These are phyloP conservation scores for Margaritispora aquatica DNA, from an alignment of 495 filamentous ascomycete species.

Conservation along the genomic window DNA sequence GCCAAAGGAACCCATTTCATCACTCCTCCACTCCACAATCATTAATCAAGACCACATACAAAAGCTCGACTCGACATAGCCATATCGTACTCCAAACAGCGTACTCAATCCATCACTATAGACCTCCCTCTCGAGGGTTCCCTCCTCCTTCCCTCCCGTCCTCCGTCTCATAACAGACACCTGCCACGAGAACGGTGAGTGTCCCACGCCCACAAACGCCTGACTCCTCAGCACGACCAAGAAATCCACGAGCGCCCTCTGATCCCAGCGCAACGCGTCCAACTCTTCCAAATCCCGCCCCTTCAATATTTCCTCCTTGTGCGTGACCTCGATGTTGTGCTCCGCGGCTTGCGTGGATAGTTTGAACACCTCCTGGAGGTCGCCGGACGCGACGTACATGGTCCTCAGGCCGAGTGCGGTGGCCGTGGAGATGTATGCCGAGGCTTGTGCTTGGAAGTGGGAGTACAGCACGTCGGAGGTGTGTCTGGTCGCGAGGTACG, in stretches of 20 bases:
- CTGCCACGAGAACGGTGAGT: slow-evolving; percentile 18
- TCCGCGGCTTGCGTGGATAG: slow-evolving; percentile 5
- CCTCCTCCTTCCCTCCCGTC: slow-evolving; percentile 6
- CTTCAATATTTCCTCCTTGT: slow-evolving; percentile 20
- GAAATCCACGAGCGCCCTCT: slow-evolving; percentile 20
- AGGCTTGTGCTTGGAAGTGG: slow-evolving; percentile 10
- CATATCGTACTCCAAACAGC: slow-evolving; percentile 15
- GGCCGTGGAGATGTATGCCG: slow-evolving; percentile 12
- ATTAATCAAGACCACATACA: slow-evolving; percentile 23
- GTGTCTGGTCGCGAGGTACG: slow-evolving; percentile 5
- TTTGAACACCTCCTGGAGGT: slow-evolving; percentile 11
- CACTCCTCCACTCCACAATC: too few species aligned
- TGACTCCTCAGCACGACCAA: slow-evolving; percentile 17
- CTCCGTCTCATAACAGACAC: slow-evolving; percentile 18
- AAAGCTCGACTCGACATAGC: slow-evolving; percentile 17
- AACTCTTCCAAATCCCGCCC: slow-evolving; percentile 13
- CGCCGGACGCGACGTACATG: slow-evolving; percentile 19
- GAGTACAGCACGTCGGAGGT: slow-evolving; percentile 10
- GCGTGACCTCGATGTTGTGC: slow-evolving; percentile 12
- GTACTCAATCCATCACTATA: slow-evolving; percentile 18
- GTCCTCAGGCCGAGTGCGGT: not conserved
- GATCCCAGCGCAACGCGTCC: slow-evolving; percentile 18
- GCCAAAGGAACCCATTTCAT: too few species aligned
- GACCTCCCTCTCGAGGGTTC: slow-evolving; percentile 3
- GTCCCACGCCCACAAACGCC: slow-evolving; percentile 20